Evolutionary conservation across 225 moss, liverwort and hornwort species (phyloP).

Genomic region (Sphagnum contortum): DNA sequence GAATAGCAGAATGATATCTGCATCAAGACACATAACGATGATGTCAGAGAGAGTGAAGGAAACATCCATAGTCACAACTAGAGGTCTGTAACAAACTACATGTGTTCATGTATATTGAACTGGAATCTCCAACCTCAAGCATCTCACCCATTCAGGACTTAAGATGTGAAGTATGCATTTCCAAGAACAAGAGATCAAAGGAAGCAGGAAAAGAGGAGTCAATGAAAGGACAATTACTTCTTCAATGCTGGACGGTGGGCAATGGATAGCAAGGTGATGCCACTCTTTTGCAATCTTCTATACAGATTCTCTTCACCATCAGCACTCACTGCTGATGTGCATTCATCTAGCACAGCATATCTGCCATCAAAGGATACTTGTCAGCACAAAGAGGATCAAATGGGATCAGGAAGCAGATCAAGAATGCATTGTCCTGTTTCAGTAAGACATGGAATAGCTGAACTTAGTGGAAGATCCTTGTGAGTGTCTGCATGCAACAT

Average conservation of each 20-base stretch:
- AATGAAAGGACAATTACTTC: constrained; percentile 15
- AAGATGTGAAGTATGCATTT: background rate
- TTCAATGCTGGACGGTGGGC: constrained; percentile 49
- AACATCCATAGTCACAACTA: too few species aligned
- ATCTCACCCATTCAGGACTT: background rate
- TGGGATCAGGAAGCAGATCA: too few species aligned
- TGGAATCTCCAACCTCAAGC: background rate
- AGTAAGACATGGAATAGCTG: too few species aligned
- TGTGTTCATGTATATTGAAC: background rate
- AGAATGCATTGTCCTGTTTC: too few species aligned
- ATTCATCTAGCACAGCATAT: constrained; percentile 47
- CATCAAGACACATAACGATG: background rate
- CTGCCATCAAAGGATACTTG: constrained; percentile 8
- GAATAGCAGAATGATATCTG: constrained; percentile 21
- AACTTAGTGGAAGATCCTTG: too few species aligned
- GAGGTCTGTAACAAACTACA: background rate
- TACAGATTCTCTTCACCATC: constrained; percentile 48
- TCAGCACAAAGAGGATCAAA: too few species aligned
- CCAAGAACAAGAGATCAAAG: background rate
- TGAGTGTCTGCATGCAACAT: too few species aligned
- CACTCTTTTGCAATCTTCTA: constrained; percentile 39
- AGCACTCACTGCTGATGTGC: constrained; percentile 51
- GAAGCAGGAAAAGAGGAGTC: background rate
- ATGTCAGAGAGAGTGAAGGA: background rate
- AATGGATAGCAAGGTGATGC: constrained; percentile 46